Evolutionary conservation across 805 yeast species (phyloP).

Genomic region (Lipomyces sp.): DNA sequence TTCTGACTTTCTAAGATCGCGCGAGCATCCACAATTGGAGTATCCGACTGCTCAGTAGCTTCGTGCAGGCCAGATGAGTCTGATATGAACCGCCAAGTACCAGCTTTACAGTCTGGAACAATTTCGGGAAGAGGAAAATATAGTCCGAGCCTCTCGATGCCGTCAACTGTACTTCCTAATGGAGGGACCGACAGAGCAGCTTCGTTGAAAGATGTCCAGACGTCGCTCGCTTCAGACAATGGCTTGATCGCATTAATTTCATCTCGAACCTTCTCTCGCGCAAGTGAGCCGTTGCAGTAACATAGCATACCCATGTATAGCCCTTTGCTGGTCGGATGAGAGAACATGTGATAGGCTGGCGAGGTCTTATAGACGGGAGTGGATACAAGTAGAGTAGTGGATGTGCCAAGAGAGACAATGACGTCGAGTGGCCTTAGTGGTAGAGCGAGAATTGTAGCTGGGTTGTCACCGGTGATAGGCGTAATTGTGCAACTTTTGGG

Average conservation of each 20-base stretch:
- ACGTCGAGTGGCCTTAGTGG: conserved; percentile 79
- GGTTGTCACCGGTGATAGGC: conserved; percentile 88
- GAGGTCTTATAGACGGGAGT: conserved; percentile 80
- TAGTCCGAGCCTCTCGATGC: conserved; percentile 61
- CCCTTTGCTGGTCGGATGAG: conserved; percentile 77
- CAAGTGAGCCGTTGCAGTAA: conserved; percentile 87
- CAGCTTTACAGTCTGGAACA: conserved; percentile 78
- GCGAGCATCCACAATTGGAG: conserved; percentile 63
- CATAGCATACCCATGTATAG: conserved; percentile 95
- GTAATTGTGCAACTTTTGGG: conserved; percentile 57
- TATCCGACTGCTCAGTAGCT: conserved; percentile 31
- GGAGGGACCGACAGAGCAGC: conserved; percentile 31
- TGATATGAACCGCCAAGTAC: conserved; percentile 56
- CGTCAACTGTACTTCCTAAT: conserved; percentile 18
- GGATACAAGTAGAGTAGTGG: conserved; percentile 84
- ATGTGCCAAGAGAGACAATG: conserved; percentile 82
- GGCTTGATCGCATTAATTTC: conserved; percentile 56
- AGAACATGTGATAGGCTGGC: conserved; percentile 80
- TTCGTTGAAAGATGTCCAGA: conserved; percentile 43
- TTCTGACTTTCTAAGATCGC: conserved; percentile 88
- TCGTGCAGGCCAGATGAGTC: conserved; percentile 22
- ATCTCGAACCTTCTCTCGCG: conserved; percentile 78
- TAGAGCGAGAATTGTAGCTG: conserved; percentile 83
- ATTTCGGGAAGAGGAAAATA: conserved; percentile 92
- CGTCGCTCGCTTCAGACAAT: conserved; percentile 35